phyloP scores from a whole-genome alignment of 345 rosid species.

The Cardamine resedifolia region DNA sequence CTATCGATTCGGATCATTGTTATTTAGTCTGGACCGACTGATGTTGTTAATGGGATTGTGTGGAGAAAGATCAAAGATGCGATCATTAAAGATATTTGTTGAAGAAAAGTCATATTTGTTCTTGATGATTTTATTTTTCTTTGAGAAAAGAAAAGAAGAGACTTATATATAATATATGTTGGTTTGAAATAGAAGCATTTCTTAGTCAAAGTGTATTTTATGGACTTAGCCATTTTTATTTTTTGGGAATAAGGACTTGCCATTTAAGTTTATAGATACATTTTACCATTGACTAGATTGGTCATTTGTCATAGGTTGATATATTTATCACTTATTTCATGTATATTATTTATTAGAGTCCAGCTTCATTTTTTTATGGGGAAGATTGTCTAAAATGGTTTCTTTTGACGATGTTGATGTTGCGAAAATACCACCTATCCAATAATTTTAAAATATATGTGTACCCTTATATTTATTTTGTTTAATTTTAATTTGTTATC shows the following conservation, averaged over 20 bases:
- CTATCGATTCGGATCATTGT: conserved; percentile 21
- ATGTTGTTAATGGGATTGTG: background rate
- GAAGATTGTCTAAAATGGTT: too few relatives aligned
- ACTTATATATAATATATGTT: background rate
- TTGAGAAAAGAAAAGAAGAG: background rate
- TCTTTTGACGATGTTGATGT: too few relatives aligned
- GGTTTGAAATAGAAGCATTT: too few relatives aligned
- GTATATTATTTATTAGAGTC: too few relatives aligned
- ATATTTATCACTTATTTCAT: too few relatives aligned
- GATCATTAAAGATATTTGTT: background rate
- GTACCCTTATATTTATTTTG: too few relatives aligned
- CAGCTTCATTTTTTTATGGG: too few relatives aligned
- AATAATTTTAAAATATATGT: too few relatives aligned
- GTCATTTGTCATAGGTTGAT: too few relatives aligned
- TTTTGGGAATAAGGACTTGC: background rate
- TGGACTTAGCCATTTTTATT: background rate
- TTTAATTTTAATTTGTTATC: too few relatives aligned
- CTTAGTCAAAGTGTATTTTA: background rate
- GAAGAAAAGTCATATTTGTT: background rate
- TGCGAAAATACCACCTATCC: too few relatives aligned
- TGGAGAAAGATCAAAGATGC: conserved; percentile 6
- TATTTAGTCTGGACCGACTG: background rate
- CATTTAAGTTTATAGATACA: background rate
- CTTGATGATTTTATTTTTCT: background rate
- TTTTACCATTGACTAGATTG: background rate